A percentile compares a stretch with the other conserved stretches of the same genome.
These are phyloP conservation scores for Suhomyces ambrosiae DNA, from an alignment of 1,139 yeast genomes.

Conservation along the genomic window DNA sequence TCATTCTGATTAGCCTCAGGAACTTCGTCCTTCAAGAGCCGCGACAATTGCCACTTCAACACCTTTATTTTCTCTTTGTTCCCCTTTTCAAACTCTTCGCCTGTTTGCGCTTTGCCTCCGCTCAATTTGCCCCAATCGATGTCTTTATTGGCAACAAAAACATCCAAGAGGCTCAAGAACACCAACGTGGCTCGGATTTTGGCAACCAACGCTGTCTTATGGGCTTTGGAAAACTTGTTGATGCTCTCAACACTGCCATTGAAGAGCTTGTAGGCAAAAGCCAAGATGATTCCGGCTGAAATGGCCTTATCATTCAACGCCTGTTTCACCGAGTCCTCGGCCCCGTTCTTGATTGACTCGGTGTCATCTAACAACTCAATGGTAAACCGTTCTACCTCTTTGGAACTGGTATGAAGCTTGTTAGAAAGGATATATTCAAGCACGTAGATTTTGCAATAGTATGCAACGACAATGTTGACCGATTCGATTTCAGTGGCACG, in stretches of 20 bases:
- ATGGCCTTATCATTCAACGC: slow-evolving; percentile 59
- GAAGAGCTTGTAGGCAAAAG: slow-evolving; percentile 64
- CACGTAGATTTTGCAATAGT: slow-evolving; percentile 62
- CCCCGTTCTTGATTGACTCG: slow-evolving; percentile 50
- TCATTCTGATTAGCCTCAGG: not conserved
- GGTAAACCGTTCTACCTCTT: slow-evolving; percentile 59
- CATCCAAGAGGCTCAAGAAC: slow-evolving; percentile 34
- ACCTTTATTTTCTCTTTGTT: slow-evolving; percentile 40
- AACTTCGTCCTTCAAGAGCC: slow-evolving; percentile 42
- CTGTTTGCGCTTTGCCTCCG: slow-evolving; percentile 33
- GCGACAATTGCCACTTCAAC: slow-evolving; percentile 43
- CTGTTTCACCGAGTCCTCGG: slow-evolving; percentile 37
- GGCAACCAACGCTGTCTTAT: slow-evolving; percentile 29
- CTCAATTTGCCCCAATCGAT: slow-evolving; percentile 37
- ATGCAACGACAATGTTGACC: slow-evolving; percentile 57
- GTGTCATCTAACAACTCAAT: slow-evolving; percentile 62
- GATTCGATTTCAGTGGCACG: slow-evolving; percentile 54
- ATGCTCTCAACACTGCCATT: slow-evolving; percentile 45
- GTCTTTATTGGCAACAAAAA: slow-evolving; percentile 32
- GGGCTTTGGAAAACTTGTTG: slow-evolving; percentile 26
- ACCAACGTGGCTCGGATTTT: slow-evolving; percentile 42
- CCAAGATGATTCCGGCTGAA: slow-evolving; percentile 59
- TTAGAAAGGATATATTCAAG: slow-evolving; percentile 64
- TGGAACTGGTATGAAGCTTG: slow-evolving; percentile 55
- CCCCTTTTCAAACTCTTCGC: slow-evolving; percentile 29